A percentile compares a stretch with the other conserved stretches of the same genome.
phyloP scores from a whole-genome alignment of 257 asterid species.

The Gentiana macrophylla region DNA sequence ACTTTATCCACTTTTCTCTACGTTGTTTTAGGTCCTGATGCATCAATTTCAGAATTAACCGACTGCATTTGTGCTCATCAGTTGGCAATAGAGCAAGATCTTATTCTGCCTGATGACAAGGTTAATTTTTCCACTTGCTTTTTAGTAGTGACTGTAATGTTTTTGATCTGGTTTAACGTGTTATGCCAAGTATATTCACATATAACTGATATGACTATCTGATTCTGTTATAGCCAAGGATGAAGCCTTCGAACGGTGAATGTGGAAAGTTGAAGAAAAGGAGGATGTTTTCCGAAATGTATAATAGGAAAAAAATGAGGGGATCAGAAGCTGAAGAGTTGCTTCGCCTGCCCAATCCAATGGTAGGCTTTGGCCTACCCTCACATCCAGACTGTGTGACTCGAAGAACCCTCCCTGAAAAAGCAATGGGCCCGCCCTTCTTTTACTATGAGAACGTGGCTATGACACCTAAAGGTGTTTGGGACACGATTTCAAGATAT shows the following conservation, averaged over 20 bases:
- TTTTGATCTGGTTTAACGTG: not conserved
- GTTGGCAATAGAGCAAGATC: constrained; percentile 53
- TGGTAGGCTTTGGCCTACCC: constrained; percentile 40
- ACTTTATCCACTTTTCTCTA: not conserved
- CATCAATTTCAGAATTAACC: constrained; percentile 38
- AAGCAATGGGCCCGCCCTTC: constrained; percentile 31
- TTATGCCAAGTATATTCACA: not conserved
- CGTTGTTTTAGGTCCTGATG: constrained; percentile 44
- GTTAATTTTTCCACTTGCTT: constrained; percentile 17
- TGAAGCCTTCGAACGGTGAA: constrained; percentile 4
- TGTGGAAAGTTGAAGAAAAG: constrained; percentile 22
- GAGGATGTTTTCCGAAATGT: constrained; percentile 5
- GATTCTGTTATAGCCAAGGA: constrained; percentile 19
- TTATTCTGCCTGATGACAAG: constrained; percentile 47
- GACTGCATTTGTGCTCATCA: constrained; percentile 81
- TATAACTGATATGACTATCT: not conserved
- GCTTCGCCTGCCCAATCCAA: constrained; percentile 28
- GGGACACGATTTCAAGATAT: constrained; percentile 24
- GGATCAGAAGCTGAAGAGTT: constrained; percentile 10
- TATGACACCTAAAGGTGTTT: constrained; percentile 32
- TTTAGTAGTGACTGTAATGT: not conserved
- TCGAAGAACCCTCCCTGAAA: constrained; percentile 24
- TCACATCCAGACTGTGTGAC: constrained; percentile 5
- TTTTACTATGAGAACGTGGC: constrained; percentile 47
- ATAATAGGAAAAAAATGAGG: constrained; percentile 16